Evolutionary conservation across 371 early-diverging fungal genomes (phyloP).

Genomic region (Syncephalis plumigaleata): DNA sequence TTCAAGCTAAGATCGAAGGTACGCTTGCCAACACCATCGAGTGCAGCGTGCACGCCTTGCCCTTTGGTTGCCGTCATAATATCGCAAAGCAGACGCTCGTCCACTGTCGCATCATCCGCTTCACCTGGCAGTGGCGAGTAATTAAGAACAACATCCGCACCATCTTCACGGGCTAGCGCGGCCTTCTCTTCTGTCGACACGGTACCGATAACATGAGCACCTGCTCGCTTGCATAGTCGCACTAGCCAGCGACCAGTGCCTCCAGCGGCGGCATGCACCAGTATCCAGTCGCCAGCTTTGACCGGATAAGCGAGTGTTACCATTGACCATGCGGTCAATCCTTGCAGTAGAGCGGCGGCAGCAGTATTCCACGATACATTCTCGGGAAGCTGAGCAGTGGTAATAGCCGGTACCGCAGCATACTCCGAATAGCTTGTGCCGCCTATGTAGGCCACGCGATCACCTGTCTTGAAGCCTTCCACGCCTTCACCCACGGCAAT

Average conservation of each 20-base stretch:
- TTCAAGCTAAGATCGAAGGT: slow-evolving; percentile 66
- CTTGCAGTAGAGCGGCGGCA: slow-evolving; percentile 51
- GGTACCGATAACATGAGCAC: slow-evolving; percentile 83
- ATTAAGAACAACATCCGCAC: slow-evolving; percentile 61
- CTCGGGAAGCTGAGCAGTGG: slow-evolving; percentile 30
- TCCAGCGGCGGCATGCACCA: slow-evolving; percentile 87
- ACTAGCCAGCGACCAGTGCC: slow-evolving; percentile 68
- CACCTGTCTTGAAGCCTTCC: slow-evolving; percentile 54
- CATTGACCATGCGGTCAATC: slow-evolving; percentile 68
- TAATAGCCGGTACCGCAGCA: slow-evolving; percentile 22
- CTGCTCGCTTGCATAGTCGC: slow-evolving; percentile 53
- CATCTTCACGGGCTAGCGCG: slow-evolving; percentile 40
- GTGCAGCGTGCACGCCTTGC: slow-evolving; percentile 69
- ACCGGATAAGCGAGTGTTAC: slow-evolving; percentile 55
- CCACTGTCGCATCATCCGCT: slow-evolving; percentile 32
- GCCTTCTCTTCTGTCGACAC: slow-evolving; percentile 69
- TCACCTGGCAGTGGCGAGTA: slow-evolving; percentile 20
- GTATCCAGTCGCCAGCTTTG: slow-evolving; percentile 52
- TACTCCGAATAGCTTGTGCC: slow-evolving; percentile 64
- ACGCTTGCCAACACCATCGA: slow-evolving; percentile 81
- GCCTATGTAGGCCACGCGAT: slow-evolving; percentile 62
- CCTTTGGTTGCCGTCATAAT: slow-evolving; percentile 24
- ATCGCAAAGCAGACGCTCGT: slow-evolving; percentile 40
- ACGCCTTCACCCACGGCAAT: slow-evolving; percentile 55
- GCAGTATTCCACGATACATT: slow-evolving; percentile 34